phyloP scores from a whole-genome alignment of 345 rosid genomes.

The Zanthoxylum bungeanum region DNA sequence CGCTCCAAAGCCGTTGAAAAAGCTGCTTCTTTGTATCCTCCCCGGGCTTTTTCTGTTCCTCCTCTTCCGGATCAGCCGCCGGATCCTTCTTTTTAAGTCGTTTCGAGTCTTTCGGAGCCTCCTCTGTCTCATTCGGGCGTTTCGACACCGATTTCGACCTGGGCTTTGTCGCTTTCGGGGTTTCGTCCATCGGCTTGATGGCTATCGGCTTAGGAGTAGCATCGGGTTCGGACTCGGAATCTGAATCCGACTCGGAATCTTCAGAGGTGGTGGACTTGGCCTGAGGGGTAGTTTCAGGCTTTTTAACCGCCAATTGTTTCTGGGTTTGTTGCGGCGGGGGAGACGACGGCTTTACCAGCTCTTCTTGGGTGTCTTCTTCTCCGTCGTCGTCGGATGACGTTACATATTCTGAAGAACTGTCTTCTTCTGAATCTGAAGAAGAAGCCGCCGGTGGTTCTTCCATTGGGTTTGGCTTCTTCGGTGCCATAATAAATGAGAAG shows the following conservation, averaged over 20 bases:
- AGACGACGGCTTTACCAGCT: too few species aligned
- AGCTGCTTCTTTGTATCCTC: conserved; percentile 40
- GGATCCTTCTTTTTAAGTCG: conserved; percentile 32
- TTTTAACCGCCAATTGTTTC: background rate
- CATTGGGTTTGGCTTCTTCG: conserved; percentile 22
- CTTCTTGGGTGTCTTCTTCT: conserved; percentile 6
- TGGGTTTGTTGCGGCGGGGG: background rate
- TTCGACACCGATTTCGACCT: conserved; percentile 19
- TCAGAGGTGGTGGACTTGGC: conserved; percentile 21
- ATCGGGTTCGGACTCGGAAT: conserved; percentile 19
- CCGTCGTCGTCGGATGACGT: background rate
- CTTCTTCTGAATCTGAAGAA: conserved; percentile 3
- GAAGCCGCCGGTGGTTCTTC: conserved; percentile 32
- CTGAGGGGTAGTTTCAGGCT: background rate
- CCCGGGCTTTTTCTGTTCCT: conserved; percentile 25
- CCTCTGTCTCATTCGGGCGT: conserved; percentile 16
- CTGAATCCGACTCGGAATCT: conserved; percentile 20
- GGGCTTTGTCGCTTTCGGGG: background rate
- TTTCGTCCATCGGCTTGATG: too few species aligned
- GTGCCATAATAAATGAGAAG: conserved; percentile 23
- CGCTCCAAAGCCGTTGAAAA: conserved; percentile 49
- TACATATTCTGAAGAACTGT: background rate
- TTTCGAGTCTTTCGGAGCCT: conserved; percentile 14
- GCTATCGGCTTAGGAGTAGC: conserved; percentile 19
- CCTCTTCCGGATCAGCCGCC: conserved; percentile 3